These are phyloP conservation scores for Rehmannia glutinosa DNA, from an alignment of 257 asterid species.

Conservation along the genomic window DNA sequence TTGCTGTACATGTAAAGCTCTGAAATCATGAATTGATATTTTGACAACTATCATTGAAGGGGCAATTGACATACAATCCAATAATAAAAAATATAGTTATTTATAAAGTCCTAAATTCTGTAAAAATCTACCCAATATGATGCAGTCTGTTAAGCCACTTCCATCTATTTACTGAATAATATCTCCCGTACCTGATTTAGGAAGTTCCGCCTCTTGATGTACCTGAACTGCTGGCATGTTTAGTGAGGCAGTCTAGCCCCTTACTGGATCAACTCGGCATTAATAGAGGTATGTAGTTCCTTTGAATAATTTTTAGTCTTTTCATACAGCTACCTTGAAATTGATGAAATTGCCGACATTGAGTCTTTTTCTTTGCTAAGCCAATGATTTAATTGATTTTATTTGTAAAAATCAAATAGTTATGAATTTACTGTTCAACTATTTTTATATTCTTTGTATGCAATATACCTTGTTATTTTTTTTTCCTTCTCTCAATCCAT, in stretches of 20 bases:
- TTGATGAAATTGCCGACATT: not conserved
- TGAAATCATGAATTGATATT: not conserved
- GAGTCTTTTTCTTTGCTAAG: not conserved
- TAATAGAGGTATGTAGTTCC: slow-evolving; percentile 51
- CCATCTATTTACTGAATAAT: not conserved
- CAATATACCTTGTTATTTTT: no score
- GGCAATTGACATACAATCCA: not conserved
- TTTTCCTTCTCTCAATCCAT: not conserved
- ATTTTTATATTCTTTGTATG: not conserved
- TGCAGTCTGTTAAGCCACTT: not conserved
- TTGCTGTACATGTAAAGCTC: slow-evolving; percentile 4
- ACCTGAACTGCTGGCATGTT: slow-evolving; percentile 82
- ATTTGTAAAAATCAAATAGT: not conserved
- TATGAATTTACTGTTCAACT: not conserved
- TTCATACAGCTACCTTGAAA: not conserved
- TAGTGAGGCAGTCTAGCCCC: slow-evolving; percentile 94
- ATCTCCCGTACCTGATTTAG: slow-evolving; percentile 34
- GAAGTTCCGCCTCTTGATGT: slow-evolving; percentile 94
- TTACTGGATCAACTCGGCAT: slow-evolving; percentile 92
- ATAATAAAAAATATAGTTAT: not conserved
- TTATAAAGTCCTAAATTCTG: not conserved
- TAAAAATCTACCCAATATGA: not conserved
- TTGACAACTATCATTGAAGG: not conserved
- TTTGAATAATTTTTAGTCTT: slow-evolving; percentile 13
- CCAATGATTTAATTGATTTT: not conserved